Evolutionary conservation across 148 eudicot genomes (phyloP).

Genomic region (Fagopyrum tataricum): DNA sequence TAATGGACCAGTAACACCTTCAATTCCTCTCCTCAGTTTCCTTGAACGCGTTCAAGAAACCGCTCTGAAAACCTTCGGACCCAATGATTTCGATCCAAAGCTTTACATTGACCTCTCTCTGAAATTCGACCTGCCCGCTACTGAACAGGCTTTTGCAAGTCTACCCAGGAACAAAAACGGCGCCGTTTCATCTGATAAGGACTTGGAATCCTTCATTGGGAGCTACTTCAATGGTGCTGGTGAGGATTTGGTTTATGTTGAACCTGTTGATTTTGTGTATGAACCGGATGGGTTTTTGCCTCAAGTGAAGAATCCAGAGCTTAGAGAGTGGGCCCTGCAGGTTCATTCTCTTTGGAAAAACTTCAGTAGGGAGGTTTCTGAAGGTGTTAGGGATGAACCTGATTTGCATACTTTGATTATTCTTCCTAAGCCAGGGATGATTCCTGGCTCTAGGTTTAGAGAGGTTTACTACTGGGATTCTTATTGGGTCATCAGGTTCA

Average conservation of each 20-base stretch:
- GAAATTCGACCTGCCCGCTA: conserved; percentile 33
- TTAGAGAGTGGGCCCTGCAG: conserved; percentile 64
- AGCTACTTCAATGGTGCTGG: conserved; percentile 47
- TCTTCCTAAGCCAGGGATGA: conserved; percentile 45
- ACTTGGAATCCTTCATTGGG: conserved; percentile 32
- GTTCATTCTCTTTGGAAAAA: conserved; percentile 81
- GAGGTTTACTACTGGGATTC: conserved; percentile 97
- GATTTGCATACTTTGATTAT: conserved; percentile 61
- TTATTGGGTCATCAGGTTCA: conserved; percentile 84
- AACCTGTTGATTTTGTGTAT: conserved; percentile 56
- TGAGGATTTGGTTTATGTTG: conserved; percentile 48
- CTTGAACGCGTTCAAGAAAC: conserved; percentile 51
- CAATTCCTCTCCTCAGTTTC: conserved; percentile 46
- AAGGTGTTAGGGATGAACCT: conserved; percentile 39
- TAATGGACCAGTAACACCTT: conserved; percentile 35
- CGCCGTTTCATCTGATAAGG: conserved; percentile 21
- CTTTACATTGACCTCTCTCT: conserved; percentile 62
- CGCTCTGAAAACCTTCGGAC: conserved; percentile 60
- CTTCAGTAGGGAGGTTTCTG: conserved; percentile 63
- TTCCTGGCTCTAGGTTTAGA: conserved; percentile 81
- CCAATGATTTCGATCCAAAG: conserved; percentile 59
- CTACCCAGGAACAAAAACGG: conserved; percentile 31
- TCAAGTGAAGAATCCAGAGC: conserved; percentile 44
- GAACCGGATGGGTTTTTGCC: conserved; percentile 58
- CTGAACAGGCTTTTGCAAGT: conserved; percentile 35